Base-by-base conservation (phyloP, 306 rosid species). In the Lotus japonicus region DNA sequence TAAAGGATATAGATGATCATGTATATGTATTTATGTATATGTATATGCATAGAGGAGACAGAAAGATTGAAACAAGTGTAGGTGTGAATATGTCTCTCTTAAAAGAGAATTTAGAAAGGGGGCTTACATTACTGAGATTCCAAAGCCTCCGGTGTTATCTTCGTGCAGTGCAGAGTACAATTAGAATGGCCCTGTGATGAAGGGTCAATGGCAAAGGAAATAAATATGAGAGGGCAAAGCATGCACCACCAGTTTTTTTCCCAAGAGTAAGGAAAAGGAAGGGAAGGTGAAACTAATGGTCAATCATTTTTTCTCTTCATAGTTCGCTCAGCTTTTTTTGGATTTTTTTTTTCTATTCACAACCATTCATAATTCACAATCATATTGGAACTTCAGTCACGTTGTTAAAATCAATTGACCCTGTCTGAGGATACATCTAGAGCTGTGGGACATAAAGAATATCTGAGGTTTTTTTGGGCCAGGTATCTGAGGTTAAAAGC, bases 271-370 rank as follows among this genome's bases (percentile, higher is more conserved):
- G 19, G 17, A 13, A 18, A 31, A 42, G 45, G 81, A 77, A 77
- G 53, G 81, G 76, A 77, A 55, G 81, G 81, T 77, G 72, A 66
- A 70, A 31, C 81, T 77, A 77, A 77, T 64, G 73, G 81, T 70
- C 81, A 77, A 76, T 61, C 58, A 9, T 42, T 11, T 5, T 0
- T 11, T 0, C 12, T 41, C 8, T 26, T 23, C 16, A 41, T 21
- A 45, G 77, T 70, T 63, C 5, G 68, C 62, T 69, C 60, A 31
- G 39, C 19, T 16, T 68, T 26, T n/a, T n/a, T n/a, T n/a, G n/a
- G n/a, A n/a, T n/a, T n/a, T n/a, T n/a, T n/a, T n/a, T n/a, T n/a
- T n/a, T n/a, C n/a, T n/a, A n/a, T n/a, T n/a, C n/a, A n/a, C n/a
- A n/a, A n/a, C n/a, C n/a, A n/a, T n/a, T n/a, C n/a, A n/a, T n/a